Evolutionary conservation across 345 rosid genomes (phyloP).

Genomic region (Salix exigua): DNA sequence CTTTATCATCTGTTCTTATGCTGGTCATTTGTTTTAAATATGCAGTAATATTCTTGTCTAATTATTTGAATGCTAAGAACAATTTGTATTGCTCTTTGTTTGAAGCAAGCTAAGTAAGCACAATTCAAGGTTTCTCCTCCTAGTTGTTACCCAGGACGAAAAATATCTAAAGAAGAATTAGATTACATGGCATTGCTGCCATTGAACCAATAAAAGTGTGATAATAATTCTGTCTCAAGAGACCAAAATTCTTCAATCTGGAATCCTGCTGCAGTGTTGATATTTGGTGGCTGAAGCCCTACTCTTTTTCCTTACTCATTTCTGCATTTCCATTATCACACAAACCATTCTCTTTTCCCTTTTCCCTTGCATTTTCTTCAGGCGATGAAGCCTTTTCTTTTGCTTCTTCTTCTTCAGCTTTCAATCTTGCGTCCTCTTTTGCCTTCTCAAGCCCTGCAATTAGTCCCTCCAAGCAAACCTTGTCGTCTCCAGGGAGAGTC

Average conservation of each 20-base stretch:
- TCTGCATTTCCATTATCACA: neutral
- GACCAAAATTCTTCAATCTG: neutral
- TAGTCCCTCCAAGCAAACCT: conserved; percentile 6
- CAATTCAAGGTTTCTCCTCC: too few relatives aligned
- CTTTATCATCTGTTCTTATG: too few relatives aligned
- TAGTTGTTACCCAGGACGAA: neutral
- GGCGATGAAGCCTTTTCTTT: neutral
- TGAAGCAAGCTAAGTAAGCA: too few relatives aligned
- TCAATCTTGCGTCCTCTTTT: neutral
- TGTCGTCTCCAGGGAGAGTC: neutral
- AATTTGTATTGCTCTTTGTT: too few relatives aligned
- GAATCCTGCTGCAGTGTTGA: neutral
- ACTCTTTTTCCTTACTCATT: neutral
- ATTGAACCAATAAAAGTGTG: neutral
- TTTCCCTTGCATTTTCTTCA: neutral
- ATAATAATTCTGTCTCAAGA: neutral
- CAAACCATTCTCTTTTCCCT: neutral
- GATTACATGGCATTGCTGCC: neutral
- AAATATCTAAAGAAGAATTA: neutral
- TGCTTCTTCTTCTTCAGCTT: conserved; percentile 9
- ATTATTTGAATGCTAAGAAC: too few relatives aligned
- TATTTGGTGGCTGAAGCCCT: neutral
- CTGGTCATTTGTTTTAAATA: too few relatives aligned
- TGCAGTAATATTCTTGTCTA: too few relatives aligned
- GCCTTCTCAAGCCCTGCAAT: conserved; percentile 7